Base-by-base conservation (phyloP, 352 stramenopile species). In the Phytopythium montanum region DNA sequence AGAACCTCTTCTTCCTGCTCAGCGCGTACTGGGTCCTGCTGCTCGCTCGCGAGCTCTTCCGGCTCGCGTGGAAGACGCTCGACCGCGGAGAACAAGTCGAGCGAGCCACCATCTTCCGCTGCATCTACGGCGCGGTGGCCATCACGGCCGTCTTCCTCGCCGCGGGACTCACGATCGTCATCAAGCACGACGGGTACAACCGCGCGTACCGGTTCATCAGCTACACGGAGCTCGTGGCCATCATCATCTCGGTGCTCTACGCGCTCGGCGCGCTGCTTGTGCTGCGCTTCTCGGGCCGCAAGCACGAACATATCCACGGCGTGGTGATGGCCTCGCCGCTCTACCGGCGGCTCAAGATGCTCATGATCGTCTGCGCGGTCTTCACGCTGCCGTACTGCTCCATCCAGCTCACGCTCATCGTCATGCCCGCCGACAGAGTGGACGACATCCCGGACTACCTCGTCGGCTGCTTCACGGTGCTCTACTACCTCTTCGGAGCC, bases 291-390 rank as follows among this genome's bases (percentile, higher is more conserved):
- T 77, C 70, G 18, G 81, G 81, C 10, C 65, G 79, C 23, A 87
- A 89, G 50, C 75, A 87, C 46, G 81, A 91, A 61, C 78, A 87
- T 62, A 76, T 89, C 29, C 79, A 91, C 49, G 80, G 80, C 29
- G 69, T 85, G 8, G 64, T 92, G 31, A 75, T 84, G 70, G 72
- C 77, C 19, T 92, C 81, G 39, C 81, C 81, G 45, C 59, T 92
- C 14, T 92, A 92, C 50, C 61, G 66, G 12, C 63, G 81, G 23
- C 74, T 92, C 55, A 89, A 89, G 67, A 44, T 92, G 49, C 55
- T 92, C 62, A 79, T 88, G 58, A 74, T 80, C 42, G 74, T 87
- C 56, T 83, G 76, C 25, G 69, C 69, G 9, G 53, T 89, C 21
- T 89, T 89, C 65, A 88, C 77, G 36, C 62, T 90, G 18, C 80